Percentiles rank a stretch among this genome's conserved stretches.
Evolutionary conservation across 106 monocot genomes (phyloP).

Genomic region (Dendrobium huoshanense): DNA sequence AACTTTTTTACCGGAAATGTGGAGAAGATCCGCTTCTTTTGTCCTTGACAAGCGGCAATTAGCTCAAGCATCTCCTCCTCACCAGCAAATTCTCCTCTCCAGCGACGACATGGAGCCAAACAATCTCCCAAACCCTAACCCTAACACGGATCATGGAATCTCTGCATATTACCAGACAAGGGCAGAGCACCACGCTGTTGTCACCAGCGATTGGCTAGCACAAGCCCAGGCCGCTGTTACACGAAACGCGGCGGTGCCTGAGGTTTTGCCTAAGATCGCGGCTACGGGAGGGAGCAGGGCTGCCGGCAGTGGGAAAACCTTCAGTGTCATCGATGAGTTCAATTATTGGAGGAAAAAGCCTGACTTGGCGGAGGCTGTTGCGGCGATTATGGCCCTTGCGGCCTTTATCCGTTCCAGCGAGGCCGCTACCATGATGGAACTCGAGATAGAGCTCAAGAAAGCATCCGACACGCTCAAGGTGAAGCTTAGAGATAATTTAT

Average conservation of each 20-base stretch:
- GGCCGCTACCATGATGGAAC: conserved; percentile 97
- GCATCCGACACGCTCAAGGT: conserved; percentile 90
- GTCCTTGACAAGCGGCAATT: conserved; percentile 48
- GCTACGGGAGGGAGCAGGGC: background rate
- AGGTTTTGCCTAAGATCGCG: background rate
- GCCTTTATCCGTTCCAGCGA: conserved; percentile 65
- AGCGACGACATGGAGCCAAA: conserved; percentile 13
- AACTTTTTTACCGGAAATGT: conserved; percentile 29
- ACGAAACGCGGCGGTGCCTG: conserved; percentile 5
- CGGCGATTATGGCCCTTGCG: conserved; percentile 95
- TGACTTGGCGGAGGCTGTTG: conserved; percentile 92
- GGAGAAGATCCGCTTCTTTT: conserved; percentile 84
- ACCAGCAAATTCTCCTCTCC: conserved; percentile 5
- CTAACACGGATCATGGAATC: conserved; percentile 11
- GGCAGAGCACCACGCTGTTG: conserved; percentile 80
- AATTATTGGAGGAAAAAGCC: conserved; percentile 94
- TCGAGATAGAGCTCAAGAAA: conserved; percentile 88
- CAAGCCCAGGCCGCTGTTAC: conserved; percentile 56
- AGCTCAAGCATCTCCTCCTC: background rate
- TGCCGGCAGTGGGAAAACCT: conserved; percentile 15
- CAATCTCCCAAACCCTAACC: conserved; percentile 24
- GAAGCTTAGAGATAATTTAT: background rate
- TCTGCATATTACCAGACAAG: conserved; percentile 97
- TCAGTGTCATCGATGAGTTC: conserved; percentile 88
- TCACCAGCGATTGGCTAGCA: conserved; percentile 90